Evolutionary conservation across 345 rosid species (phyloP).

Genomic region (Eucalyptus regnans): DNA sequence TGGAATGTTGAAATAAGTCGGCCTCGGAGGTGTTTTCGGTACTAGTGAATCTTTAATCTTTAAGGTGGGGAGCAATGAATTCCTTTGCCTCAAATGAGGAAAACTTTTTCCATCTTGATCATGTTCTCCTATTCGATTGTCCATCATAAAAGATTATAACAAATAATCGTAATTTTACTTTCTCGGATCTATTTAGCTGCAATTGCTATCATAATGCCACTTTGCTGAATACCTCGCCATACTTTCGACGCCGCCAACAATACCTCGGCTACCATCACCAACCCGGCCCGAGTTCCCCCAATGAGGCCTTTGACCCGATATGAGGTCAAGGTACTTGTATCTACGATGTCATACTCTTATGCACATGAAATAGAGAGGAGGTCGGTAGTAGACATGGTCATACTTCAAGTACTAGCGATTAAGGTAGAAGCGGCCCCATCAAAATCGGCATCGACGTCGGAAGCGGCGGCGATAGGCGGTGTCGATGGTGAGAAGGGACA

Average conservation of each 20-base stretch:
- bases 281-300: background rate
- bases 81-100: background rate
- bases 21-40: background rate
- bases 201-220: background rate
- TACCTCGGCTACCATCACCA: background rate
- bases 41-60: background rate
- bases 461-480: background rate
- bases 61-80: background rate
- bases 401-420: background rate
- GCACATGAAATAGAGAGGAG: background rate
- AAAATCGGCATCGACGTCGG: accelerated
- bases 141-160: accelerated
- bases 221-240: background rate
- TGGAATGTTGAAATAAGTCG: background rate
- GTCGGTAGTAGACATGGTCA: background rate
- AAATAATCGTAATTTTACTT: accelerated
- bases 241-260: accelerated
- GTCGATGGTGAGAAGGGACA: background rate
- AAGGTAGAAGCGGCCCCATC: background rate
- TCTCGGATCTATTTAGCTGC: accelerated
- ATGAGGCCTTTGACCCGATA: background rate
- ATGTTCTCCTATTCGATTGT: background rate
- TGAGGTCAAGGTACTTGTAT: background rate
- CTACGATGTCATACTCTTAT: no score
- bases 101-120: background rate